Conservation (phyloP, 306 rosid genomes). For the Pyrus betulifolia region DNA sequence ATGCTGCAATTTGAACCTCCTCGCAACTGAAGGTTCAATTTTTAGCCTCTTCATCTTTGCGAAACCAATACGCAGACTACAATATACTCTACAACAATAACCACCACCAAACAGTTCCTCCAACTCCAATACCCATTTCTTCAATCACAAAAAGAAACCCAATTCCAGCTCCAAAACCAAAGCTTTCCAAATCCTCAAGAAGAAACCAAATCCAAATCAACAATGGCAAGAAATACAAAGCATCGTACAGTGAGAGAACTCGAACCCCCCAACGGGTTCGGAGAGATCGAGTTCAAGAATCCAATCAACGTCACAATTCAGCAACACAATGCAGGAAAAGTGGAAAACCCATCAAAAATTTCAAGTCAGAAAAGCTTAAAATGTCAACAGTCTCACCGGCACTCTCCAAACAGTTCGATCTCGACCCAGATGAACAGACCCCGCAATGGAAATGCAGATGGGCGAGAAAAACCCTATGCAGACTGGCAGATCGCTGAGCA, state of each 20-base stretch:
- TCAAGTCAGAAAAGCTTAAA: conserved; percentile 15
- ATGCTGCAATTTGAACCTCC: conserved; percentile 76
- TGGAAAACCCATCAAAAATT: conserved; percentile 9
- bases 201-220: conserved; percentile 10
- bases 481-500: not conserved
- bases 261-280: conserved; percentile 4
- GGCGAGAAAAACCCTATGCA: not conserved
- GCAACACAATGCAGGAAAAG: conserved; percentile 13
- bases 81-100: conserved; percentile 24
- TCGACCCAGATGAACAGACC: not conserved
- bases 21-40: conserved; percentile 47
- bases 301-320: conserved; percentile 35
- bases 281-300: conserved; percentile 21
- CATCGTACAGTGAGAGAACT: not conserved
- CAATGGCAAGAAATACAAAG: not conserved
- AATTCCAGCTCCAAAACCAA: conserved; percentile 14
- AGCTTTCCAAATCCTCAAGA: conserved; percentile 5
- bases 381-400: conserved; percentile 24
- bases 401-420: conserved; percentile 16
- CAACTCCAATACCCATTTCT: conserved; percentile 23
- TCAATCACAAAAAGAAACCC: conserved; percentile 11
- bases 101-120: conserved; percentile 31
- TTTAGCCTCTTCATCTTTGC: conserved; percentile 65
- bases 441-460: not conserved
- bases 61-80: conserved; percentile 5